A percentile compares a stretch with the other conserved stretches of the same genome.
These are phyloP conservation scores for Ensete glaucum DNA, from an alignment of 176 grass and related monocot genomes.

Conservation along the genomic window DNA sequence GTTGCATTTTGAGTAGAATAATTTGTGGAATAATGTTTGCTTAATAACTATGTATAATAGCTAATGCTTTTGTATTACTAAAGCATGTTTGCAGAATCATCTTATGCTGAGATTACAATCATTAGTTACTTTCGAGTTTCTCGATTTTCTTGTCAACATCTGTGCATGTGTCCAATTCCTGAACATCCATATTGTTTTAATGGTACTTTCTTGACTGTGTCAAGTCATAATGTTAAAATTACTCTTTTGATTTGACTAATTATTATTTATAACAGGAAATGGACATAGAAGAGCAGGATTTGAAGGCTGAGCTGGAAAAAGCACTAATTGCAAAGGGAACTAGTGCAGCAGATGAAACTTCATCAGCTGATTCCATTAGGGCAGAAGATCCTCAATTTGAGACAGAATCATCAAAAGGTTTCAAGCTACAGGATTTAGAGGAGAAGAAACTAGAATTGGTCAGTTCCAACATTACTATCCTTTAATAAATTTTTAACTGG, in stretches of 20 bases:
- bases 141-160: not conserved
- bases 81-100: not conserved
- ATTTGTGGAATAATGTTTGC: not conserved
- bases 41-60: not conserved
- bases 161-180: not conserved
- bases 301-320: slow-evolving; percentile 58
- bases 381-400: slow-evolving; percentile 37
- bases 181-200: not conserved
- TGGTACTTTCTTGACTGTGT: not conserved
- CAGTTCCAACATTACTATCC: not conserved
- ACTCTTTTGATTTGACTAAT: not conserved
- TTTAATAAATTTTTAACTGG: slow-evolving; percentile 7
- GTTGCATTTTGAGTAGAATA: not conserved
- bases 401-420: slow-evolving; percentile 35
- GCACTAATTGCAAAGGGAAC: slow-evolving; percentile 37
- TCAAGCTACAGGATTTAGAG: slow-evolving; percentile 65
- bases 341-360: slow-evolving; percentile 37
- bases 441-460: slow-evolving; percentile 72
- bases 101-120: not conserved
- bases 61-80: not conserved
- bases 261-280: slow-evolving; percentile 46
- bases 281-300: slow-evolving; percentile 36
- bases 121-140: too few relatives aligned
- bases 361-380: slow-evolving; percentile 29
- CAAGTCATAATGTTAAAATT: not conserved